phyloP scores from a whole-genome alignment of 495 filamentous ascomycete genomes.

The Lasiosphaeria hispida region DNA sequence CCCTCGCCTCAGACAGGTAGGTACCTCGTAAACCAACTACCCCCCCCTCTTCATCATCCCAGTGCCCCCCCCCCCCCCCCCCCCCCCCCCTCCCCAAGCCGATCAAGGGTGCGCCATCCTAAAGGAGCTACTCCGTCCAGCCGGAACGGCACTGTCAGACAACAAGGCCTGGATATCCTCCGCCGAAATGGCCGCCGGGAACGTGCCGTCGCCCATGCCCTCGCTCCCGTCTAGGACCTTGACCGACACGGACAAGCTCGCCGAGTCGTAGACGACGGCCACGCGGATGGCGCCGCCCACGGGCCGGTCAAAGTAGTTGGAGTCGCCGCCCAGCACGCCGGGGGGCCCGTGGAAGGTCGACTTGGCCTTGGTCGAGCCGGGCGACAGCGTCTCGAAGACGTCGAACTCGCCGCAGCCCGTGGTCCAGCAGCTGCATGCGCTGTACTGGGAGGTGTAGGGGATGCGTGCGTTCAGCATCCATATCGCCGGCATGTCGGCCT shows the following conservation, averaged over 20 bases:
- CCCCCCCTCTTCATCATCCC: too few species aligned
- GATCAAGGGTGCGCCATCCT: too few species aligned
- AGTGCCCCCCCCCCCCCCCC: too few species aligned
- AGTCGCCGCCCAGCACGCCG: conserved; percentile 47
- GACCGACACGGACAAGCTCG: conserved; percentile 29
- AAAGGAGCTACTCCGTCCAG: too few species aligned
- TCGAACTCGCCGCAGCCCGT: conserved; percentile 69
- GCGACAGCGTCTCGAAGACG: conserved; percentile 61
- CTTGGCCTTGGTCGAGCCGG: conserved; percentile 49
- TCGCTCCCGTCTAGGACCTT: conserved; percentile 28
- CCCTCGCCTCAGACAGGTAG: too few species aligned
- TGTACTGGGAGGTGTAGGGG: conserved; percentile 63
- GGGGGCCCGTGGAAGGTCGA: conserved; percentile 59
- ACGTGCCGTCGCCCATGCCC: background rate
- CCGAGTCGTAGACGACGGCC: conserved; percentile 56
- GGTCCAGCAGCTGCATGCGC: conserved; percentile 64
- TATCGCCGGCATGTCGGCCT: conserved; percentile 58
- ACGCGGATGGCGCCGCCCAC: conserved; percentile 50
- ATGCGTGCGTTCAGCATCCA: conserved; percentile 73
- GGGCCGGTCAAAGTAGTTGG: conserved; percentile 66
- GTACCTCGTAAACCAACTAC: too few species aligned
- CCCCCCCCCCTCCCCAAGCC: too few species aligned
- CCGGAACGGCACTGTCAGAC: too few species aligned
- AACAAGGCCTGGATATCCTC: too few species aligned
- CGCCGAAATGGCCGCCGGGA: background rate